Percentiles rank a stretch among this genome's conserved stretches.
phyloP scores from a whole-genome alignment of 116 monocot species.

The Posidonia oceanica region DNA sequence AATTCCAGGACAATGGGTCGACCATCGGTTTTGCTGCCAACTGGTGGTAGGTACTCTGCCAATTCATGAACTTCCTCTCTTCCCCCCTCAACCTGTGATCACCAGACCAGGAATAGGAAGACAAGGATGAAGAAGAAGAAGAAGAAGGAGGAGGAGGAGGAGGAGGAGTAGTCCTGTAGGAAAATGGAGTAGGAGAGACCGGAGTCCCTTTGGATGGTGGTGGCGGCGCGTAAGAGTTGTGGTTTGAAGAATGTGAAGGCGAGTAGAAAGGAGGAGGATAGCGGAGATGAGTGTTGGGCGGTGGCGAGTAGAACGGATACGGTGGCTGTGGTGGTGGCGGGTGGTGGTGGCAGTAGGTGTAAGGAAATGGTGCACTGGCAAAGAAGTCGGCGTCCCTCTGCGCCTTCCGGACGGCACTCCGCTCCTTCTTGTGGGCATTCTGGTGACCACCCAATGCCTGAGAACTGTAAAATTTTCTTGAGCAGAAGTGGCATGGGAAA shows the following conservation, averaged over 20 bases:
- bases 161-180: background rate
- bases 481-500: slow-evolving; percentile 5
- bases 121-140: too few species aligned
- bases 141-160: too few species aligned
- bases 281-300: background rate
- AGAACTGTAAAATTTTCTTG: background rate
- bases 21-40: too few species aligned
- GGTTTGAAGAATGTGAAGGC: background rate
- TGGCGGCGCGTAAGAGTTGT: background rate
- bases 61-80: background rate
- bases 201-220: background rate
- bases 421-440: slow-evolving; percentile 7
- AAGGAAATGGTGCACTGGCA: background rate
- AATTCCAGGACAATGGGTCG: too few species aligned
- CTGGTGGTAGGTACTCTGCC: background rate
- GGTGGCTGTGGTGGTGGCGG: background rate
- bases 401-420: background rate
- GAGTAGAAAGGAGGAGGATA: background rate
- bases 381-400: background rate
- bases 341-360: background rate
- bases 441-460: slow-evolving; percentile 7
- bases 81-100: background rate
- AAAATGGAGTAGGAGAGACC: background rate
- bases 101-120: too few species aligned
- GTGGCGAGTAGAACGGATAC: background rate